Evolutionary conservation across 768 basidiomycete genomes (phyloP), one percentile per base, ranked within the genome.

Genomic region (Amanita thiersii): DNA sequence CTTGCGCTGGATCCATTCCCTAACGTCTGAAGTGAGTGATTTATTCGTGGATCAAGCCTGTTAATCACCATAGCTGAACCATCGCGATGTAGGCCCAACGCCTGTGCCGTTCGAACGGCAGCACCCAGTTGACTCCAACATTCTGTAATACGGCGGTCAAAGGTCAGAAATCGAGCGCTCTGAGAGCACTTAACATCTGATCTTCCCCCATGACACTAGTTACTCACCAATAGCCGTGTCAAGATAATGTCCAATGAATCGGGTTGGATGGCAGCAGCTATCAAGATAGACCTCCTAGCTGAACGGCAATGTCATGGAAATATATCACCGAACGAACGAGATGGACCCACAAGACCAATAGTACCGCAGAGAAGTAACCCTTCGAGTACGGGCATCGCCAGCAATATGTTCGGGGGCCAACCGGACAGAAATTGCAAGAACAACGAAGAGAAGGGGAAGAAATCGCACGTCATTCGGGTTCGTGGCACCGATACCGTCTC

Each of bases 111-210:
- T 45, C 91, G 65, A 10, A 97, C 82, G 36, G 89, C 89, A 4
- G 92, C 91, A 25, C 92, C 92, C 12, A 97, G 69, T 53, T 94
- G 90, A 56, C 87, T 90, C 90, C 92, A 97, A 53, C 91, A 92
- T 63, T 96, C 92, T 5, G 91, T 92, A 45, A 94, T 85, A 35
- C 86, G 78, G 36, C 86, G 77, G 55, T 89, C 86, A 53, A 88
- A 75, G 48, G 77, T 77, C 40, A 77, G 55, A 54, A 75, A 75
- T 9, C 75, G 68, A 35, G 75, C 73, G 47, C 73, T 75, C 73
- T 77, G 38, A 1, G 34, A 31, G 21, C 11, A 5, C 36, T 52
- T 38, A 61, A 56, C 51, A 77, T 10, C 19, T 12, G 2, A 18
- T 39, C 15, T 18, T 10, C n/a, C 10, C 11, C 5, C 11, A 4